Percentiles rank a stretch among this genome's conserved stretches.
These are phyloP conservation scores for Tolypocladium cylindrosporum DNA, from an alignment of 2,329 filamentous ascomycete species.

Conservation along the genomic window DNA sequence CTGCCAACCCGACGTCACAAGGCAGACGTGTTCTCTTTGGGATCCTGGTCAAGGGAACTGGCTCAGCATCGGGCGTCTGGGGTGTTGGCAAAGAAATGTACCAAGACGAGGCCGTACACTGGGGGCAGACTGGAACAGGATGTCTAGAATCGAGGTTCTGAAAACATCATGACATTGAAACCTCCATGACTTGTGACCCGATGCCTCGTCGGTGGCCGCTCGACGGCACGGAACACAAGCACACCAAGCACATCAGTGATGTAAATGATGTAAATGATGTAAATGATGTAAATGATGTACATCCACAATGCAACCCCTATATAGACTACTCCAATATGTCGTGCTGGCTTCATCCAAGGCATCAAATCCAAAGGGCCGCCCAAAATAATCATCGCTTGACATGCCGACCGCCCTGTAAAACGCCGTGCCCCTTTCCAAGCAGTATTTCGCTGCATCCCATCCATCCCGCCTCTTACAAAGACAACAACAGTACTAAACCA, in stretches of 20 bases:
- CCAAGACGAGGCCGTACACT: background rate
- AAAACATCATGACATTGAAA: background rate
- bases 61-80: background rate
- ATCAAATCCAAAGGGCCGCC: background rate
- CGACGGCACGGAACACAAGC: too few species aligned
- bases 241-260: background rate
- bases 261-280: background rate
- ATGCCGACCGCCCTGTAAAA: background rate
- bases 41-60: background rate
- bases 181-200: background rate
- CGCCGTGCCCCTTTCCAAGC: background rate
- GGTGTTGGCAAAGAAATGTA: background rate
- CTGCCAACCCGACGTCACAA: background rate
- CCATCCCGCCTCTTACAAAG: background rate
- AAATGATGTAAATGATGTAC: background rate
- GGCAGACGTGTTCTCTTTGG: background rate
- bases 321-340: background rate
- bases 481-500: slow-evolving; percentile 1
- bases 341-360: background rate
- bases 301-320: background rate
- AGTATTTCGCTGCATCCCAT: background rate
- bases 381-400: background rate
- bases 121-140: background rate
- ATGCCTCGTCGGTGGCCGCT: background rate
- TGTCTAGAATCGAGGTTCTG: background rate